These are phyloP conservation scores for Pisolithus marmoratus DNA, from an alignment of 768 basidiomycete species.

Conservation along the genomic window DNA sequence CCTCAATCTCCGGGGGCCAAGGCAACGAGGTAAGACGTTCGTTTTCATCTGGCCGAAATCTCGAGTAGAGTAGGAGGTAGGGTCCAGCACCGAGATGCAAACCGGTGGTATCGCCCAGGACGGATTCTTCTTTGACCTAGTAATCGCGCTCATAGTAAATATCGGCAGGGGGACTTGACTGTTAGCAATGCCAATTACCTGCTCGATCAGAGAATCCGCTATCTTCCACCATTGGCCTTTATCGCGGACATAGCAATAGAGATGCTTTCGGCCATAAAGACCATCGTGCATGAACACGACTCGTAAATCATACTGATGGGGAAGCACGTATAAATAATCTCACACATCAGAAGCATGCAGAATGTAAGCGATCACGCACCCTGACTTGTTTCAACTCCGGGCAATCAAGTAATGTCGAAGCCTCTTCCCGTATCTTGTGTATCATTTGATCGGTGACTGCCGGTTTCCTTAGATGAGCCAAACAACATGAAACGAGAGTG, in stretches of 20 bases:
- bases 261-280: conserved; percentile 66
- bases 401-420: conserved; percentile 48
- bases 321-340: neutral
- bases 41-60: conserved; percentile 18
- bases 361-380: conserved; percentile 31
- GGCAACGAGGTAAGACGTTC: conserved; percentile 14
- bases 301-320: conserved; percentile 70
- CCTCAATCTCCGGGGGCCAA: conserved; percentile 28
- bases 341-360: neutral
- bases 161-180: neutral
- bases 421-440: conserved; percentile 37
- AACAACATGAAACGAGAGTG: neutral
- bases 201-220: conserved; percentile 60
- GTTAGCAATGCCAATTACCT: conserved; percentile 34
- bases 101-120: conserved; percentile 63
- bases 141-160: neutral
- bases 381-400: conserved; percentile 59
- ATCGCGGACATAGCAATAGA: conserved; percentile 69
- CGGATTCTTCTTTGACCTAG: conserved; percentile 66
- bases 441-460: conserved; percentile 52
- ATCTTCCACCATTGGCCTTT: conserved; percentile 78
- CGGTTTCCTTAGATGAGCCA: neutral
- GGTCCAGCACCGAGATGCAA: conserved; percentile 75
- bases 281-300: conserved; percentile 76
- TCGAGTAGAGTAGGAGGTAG: conserved; percentile 68